Evolutionary conservation across 148 eudicot species (phyloP).

Genomic region (Talinum fruticosum): DNA sequence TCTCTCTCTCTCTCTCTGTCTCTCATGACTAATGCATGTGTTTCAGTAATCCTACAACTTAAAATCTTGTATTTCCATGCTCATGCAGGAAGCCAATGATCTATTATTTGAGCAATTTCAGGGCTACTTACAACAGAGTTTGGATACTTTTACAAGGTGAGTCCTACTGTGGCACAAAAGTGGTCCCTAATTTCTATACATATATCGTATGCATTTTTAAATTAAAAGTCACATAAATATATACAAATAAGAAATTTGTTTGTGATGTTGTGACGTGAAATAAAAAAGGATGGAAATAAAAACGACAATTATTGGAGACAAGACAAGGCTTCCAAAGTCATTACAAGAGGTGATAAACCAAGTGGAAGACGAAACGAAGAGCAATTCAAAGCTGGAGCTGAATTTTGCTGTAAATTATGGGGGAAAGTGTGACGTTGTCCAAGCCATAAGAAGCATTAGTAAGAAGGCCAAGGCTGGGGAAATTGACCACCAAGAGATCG

Average conservation of each 20-base stretch:
- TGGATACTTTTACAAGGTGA: not conserved
- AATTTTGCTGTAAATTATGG: not conserved
- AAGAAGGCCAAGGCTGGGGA: not conserved
- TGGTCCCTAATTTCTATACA: no score
- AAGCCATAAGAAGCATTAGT: conserved; percentile 4
- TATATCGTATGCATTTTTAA: no score
- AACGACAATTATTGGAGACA: conserved; percentile 14
- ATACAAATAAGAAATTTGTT: no score
- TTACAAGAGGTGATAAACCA: conserved; percentile 2
- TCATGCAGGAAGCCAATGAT: conserved; percentile 1
- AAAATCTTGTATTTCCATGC: not conserved
- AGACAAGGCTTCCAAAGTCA: not conserved
- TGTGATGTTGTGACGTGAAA: not conserved
- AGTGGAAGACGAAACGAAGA: not conserved
- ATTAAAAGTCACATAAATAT: not conserved
- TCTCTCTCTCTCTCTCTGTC: not conserved
- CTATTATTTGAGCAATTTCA: not conserved
- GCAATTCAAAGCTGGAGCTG: not conserved
- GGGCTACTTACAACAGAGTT: not conserved
- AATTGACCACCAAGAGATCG: not conserved
- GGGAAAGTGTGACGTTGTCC: not conserved
- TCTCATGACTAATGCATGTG: not conserved
- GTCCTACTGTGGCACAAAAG: no score
- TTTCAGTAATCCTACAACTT: no score
- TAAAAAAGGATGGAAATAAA: conserved; percentile 10